These are phyloP conservation scores for Fusarium sp. DNA, from an alignment of 2,329 filamentous ascomycete species.

Conservation along the genomic window DNA sequence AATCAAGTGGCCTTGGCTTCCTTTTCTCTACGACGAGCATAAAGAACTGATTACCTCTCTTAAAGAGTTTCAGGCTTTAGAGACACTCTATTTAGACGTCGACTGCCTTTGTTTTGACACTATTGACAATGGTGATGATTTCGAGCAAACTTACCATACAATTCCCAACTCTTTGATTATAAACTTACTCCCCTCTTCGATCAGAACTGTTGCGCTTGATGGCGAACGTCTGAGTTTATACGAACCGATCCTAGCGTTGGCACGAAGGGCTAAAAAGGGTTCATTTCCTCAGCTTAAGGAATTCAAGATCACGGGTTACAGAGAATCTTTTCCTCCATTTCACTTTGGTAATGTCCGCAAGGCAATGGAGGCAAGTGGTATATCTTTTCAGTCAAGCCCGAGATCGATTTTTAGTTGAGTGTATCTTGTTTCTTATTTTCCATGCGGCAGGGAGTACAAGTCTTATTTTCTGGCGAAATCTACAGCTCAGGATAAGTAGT, in stretches of 20 bases:
- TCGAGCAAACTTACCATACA: neutral
- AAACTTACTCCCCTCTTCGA: neutral
- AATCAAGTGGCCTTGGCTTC: neutral
- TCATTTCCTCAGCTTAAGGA: neutral
- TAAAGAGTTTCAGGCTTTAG: neutral
- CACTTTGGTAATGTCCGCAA: neutral
- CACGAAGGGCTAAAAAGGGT: neutral
- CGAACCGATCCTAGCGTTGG: neutral
- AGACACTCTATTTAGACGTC: neutral
- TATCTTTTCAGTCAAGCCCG: neutral
- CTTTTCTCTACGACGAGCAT: neutral
- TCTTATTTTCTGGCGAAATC: no score
- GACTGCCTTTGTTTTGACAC: neutral
- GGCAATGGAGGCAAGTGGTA: neutral
- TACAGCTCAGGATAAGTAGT: no score
- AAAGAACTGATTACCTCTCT: neutral
- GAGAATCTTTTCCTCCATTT: neutral
- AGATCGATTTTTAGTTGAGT: neutral
- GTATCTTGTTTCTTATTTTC: neutral
- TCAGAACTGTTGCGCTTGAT: neutral
- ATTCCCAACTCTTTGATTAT: neutral
- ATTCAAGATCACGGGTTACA: neutral
- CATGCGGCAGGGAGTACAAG: no score
- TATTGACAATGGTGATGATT: neutral
- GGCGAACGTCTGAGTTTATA: neutral